These are phyloP conservation scores for Phylloporus scabripes DNA, from an alignment of 768 basidiomycete species.

Conservation along the genomic window DNA sequence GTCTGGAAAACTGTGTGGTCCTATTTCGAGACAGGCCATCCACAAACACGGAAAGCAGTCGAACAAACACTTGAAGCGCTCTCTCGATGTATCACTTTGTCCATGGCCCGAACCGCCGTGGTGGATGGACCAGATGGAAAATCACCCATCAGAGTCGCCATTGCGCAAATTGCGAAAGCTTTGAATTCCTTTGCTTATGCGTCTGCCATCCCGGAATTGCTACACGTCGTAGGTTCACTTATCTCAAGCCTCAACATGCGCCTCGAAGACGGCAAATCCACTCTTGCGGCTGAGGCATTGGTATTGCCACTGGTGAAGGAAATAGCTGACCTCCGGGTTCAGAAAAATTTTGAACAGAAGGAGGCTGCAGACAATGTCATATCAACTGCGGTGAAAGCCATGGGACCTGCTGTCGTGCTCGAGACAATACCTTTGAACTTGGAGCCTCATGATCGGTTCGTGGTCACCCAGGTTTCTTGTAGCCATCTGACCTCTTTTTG, in stretches of 20 bases:
- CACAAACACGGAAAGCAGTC: conserved; percentile 54
- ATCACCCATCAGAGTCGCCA: conserved; percentile 56
- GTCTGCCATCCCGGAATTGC: conserved; percentile 69
- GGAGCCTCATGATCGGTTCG: conserved; percentile 73
- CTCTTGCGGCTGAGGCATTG: conserved; percentile 63
- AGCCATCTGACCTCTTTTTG: conserved; percentile 7
- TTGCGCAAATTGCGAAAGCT: conserved; percentile 59
- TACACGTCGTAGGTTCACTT: conserved; percentile 68
- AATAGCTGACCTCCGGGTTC: conserved; percentile 66
- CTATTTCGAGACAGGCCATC: conserved; percentile 69
- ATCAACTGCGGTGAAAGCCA: conserved; percentile 72
- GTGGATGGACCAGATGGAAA: conserved; percentile 41
- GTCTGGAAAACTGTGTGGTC: conserved; percentile 75
- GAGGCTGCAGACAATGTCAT: conserved; percentile 79
- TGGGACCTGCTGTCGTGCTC: conserved; percentile 81
- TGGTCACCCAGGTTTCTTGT: conserved; percentile 3
- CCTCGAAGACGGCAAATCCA: conserved; percentile 33
- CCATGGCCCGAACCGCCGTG: conserved; percentile 52
- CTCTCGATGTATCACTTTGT: conserved; percentile 63
- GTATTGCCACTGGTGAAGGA: conserved; percentile 64
- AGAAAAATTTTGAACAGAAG: conserved; percentile 86
- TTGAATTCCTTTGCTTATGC: conserved; percentile 71
- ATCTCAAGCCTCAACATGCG: conserved; percentile 56
- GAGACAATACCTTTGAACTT: conserved; percentile 77
- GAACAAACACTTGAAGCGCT: conserved; percentile 59